Evolutionary conservation across 768 basidiomycete species (phyloP).

Genomic region (Tylopilus felleus): DNA sequence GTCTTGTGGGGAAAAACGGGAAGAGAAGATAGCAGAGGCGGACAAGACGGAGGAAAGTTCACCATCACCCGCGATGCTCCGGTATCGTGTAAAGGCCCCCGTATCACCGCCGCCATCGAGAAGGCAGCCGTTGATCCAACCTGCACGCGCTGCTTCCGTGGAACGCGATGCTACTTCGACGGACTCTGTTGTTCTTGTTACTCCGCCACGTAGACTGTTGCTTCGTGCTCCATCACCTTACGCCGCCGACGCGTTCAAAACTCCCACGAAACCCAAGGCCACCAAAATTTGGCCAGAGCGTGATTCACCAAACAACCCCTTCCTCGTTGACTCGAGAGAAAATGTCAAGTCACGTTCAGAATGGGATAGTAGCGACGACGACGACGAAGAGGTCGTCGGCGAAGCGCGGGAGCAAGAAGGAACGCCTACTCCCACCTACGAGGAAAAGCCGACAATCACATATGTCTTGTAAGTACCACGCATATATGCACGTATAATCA

Average conservation of each 20-base stretch:
- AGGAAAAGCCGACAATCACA: constrained; percentile 61
- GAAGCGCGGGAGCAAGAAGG: constrained; percentile 32
- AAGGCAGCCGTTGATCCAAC: constrained; percentile 37
- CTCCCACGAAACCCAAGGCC: constrained; percentile 39
- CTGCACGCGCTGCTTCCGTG: constrained; percentile 26
- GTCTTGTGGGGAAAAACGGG: constrained; percentile 11
- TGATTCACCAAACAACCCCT: constrained; percentile 72
- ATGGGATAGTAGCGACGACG: constrained; percentile 27
- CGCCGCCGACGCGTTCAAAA: constrained; percentile 26
- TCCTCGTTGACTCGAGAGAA: constrained; percentile 43
- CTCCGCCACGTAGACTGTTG: constrained; percentile 23
- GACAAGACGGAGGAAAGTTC: constrained; percentile 18
- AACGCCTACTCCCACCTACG: constrained; percentile 37
- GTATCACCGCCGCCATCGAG: constrained; percentile 69
- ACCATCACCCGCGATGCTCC: constrained; percentile 38
- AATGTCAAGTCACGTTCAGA: constrained; percentile 19
- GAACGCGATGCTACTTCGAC: constrained; percentile 13
- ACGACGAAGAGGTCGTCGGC: constrained; percentile 33
- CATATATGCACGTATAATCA: not conserved
- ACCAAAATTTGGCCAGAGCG: constrained; percentile 39
- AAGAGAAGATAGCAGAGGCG: not conserved
- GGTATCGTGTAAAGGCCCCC: constrained; percentile 38
- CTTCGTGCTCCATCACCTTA: constrained; percentile 22
- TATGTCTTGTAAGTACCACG: constrained; percentile 65
- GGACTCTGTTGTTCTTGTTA: constrained; percentile 19